Percentiles rank a stretch among this genome's conserved stretches.
phyloP scores from a whole-genome alignment of 768 basidiomycete genomes.

The Russula ochroleuca region DNA sequence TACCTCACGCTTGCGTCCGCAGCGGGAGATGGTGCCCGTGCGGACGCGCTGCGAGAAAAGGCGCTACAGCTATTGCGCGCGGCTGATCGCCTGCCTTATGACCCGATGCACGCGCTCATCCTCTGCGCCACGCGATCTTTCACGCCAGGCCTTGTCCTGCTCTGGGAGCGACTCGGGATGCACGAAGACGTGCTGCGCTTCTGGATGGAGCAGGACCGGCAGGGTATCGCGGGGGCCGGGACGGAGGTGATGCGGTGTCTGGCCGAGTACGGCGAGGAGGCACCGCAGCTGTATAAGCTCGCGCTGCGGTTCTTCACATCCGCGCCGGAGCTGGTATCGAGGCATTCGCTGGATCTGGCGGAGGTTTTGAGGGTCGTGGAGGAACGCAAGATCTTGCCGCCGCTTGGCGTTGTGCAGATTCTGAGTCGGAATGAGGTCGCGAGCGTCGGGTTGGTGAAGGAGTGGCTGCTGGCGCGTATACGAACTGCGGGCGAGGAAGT shows the following conservation, averaged over 20 bases:
- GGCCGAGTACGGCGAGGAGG: constrained; percentile 62
- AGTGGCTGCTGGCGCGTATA: constrained; percentile 82
- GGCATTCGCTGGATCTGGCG: constrained; percentile 68
- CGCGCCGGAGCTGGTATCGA: constrained; percentile 62
- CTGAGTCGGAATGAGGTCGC: constrained; percentile 85
- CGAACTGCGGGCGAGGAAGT: constrained; percentile 70
- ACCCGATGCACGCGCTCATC: constrained; percentile 89
- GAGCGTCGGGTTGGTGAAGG: constrained; percentile 86
- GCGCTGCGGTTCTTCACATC: constrained; percentile 88
- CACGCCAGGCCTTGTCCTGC: constrained; percentile 76
- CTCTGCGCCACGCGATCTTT: constrained; percentile 84
- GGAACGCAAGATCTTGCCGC: constrained; percentile 76
- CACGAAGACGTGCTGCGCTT: constrained; percentile 92
- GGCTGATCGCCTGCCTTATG: constrained; percentile 57
- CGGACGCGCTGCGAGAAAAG: constrained; percentile 47
- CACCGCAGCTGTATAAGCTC: constrained; percentile 78
- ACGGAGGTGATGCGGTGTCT: constrained; percentile 63
- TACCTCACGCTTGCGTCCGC: constrained; percentile 63
- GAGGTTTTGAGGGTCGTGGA: constrained; percentile 75
- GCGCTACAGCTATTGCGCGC: constrained; percentile 69
- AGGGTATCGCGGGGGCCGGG: constrained; percentile 40
- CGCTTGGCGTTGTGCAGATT: constrained; percentile 85
- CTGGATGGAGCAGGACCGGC: constrained; percentile 73
- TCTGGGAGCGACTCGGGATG: constrained; percentile 96
- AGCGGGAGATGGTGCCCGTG: constrained; percentile 25